Evolutionary conservation across 2,329 filamentous ascomycete genomes (phyloP).

Genomic region (Penicillium rolfsii): DNA sequence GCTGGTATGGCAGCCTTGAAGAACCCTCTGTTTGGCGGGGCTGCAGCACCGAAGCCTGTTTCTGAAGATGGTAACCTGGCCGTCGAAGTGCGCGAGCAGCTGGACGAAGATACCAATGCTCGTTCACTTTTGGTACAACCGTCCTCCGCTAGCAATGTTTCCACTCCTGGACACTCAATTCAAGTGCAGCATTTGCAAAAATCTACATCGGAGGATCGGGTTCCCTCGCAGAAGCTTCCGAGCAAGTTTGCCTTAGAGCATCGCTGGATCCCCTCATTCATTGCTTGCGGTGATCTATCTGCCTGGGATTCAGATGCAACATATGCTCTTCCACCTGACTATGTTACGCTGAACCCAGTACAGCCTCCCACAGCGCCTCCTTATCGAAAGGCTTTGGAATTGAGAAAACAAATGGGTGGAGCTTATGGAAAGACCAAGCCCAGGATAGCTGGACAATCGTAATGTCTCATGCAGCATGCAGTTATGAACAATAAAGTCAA

Average conservation of each 20-base stretch:
- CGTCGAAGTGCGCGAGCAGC: slow-evolving; percentile 42
- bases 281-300: slow-evolving; percentile 95
- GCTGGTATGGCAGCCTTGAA: slow-evolving; percentile 47
- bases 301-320: slow-evolving; percentile 95
- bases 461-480: slow-evolving; percentile 14
- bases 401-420: slow-evolving; percentile 74
- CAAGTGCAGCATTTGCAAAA: slow-evolving; percentile 47
- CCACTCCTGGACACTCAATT: slow-evolving; percentile 23
- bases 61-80: slow-evolving; percentile 39
- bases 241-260: slow-evolving; percentile 48
- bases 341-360: slow-evolving; percentile 85
- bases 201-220: slow-evolving; percentile 19
- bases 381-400: slow-evolving; percentile 87
- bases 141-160: background rate
- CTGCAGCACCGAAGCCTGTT: slow-evolving; percentile 32
- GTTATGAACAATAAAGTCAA: slow-evolving; percentile 3
- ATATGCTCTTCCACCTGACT: slow-evolving; percentile 82
- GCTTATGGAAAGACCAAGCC: slow-evolving; percentile 73
- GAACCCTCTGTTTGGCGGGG: slow-evolving; percentile 47
- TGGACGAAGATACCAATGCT: slow-evolving; percentile 45
- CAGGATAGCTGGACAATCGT: slow-evolving; percentile 31
- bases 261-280: slow-evolving; percentile 90
- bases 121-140: slow-evolving; percentile 13
- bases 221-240: slow-evolving; percentile 25
- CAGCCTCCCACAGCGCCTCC: slow-evolving; percentile 95